A percentile compares a stretch with the other conserved stretches of the same genome.
Conservation (phyloP, 495 filamentous ascomycete species). For the Penicillium malachiteum region DNA sequence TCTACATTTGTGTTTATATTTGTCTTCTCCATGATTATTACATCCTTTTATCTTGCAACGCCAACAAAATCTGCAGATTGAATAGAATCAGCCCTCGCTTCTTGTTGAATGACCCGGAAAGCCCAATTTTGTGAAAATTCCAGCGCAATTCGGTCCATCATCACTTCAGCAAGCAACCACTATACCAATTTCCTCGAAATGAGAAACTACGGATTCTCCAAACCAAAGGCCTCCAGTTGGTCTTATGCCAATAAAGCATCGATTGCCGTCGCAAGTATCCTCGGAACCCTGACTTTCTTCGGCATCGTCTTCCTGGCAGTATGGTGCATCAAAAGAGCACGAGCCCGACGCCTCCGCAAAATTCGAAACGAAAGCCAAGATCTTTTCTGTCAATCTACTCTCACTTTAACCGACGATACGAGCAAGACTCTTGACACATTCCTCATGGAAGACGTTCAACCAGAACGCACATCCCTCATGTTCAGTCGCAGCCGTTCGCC, state of each 20-base stretch:
- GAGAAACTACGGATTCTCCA: no score
- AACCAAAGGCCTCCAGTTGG: background rate
- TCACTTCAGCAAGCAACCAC: no score
- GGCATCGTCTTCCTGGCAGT: slow-evolving; percentile 10
- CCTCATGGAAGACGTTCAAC: slow-evolving; percentile 24
- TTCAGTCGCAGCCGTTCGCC: slow-evolving; percentile 29
- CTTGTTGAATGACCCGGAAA: no score
- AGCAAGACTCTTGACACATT: slow-evolving; percentile 19
- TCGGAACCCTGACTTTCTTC: slow-evolving; percentile 3
- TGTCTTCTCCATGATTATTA: no score
- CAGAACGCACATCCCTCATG: slow-evolving; percentile 30
- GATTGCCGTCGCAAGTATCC: slow-evolving; percentile 12
- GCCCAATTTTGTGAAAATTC: no score
- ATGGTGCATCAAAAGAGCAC: slow-evolving; percentile 11
- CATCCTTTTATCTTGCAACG: no score
- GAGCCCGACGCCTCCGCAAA: background rate
- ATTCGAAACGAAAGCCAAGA: slow-evolving; percentile 7
- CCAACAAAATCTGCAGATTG: no score
- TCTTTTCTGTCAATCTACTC: slow-evolving; percentile 15
- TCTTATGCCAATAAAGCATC: slow-evolving; percentile 3
- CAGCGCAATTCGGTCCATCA: no score
- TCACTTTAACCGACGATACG: slow-evolving; percentile 19
- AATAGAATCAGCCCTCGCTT: no score
- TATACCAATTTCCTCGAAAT: no score
- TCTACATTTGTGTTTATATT: no score